Evolutionary conservation across 805 yeast species (phyloP).

Genomic region (Barnettozyma botsteinii): DNA sequence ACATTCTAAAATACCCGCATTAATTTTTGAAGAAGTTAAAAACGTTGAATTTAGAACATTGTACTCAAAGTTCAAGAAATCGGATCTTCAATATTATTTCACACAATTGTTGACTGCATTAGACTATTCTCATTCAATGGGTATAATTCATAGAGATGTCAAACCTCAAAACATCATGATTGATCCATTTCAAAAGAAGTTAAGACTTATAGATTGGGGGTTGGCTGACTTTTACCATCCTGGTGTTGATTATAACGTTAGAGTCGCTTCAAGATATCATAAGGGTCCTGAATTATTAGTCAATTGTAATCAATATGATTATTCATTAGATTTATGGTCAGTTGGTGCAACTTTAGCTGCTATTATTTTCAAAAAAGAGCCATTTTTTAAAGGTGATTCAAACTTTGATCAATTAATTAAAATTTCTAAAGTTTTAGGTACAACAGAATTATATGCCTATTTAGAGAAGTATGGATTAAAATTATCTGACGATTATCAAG

Average conservation of each 20-base stretch:
- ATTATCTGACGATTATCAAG: constrained; percentile 71
- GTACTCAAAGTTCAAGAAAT: constrained; percentile 70
- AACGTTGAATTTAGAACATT: constrained; percentile 78
- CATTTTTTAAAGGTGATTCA: constrained; percentile 87
- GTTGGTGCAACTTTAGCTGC: constrained; percentile 92
- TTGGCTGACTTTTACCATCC: constrained; percentile 91
- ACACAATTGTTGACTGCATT: constrained; percentile 75
- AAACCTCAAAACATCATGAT: constrained; percentile 96
- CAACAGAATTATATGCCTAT: constrained; percentile 69
- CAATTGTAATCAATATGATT: constrained; percentile 83
- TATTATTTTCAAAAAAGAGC: constrained; percentile 83
- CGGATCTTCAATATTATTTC: constrained; percentile 79
- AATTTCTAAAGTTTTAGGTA: constrained; percentile 82
- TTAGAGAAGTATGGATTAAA: constrained; percentile 64
- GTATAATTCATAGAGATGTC: constrained; percentile 93
- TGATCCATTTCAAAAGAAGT: constrained; percentile 63
- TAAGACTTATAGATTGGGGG: constrained; percentile 93
- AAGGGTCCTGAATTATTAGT: constrained; percentile 91
- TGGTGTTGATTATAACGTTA: constrained; percentile 82
- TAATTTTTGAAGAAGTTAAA: constrained; percentile 78
- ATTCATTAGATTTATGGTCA: constrained; percentile 90
- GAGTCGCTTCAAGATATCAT: constrained; percentile 90
- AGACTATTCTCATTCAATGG: constrained; percentile 90
- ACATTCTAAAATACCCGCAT: constrained; percentile 75
- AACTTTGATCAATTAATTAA: constrained; percentile 89